Conservation (phyloP, 2,329 filamentous ascomycete genomes). For the Colletotrichum endophyticum region DNA sequence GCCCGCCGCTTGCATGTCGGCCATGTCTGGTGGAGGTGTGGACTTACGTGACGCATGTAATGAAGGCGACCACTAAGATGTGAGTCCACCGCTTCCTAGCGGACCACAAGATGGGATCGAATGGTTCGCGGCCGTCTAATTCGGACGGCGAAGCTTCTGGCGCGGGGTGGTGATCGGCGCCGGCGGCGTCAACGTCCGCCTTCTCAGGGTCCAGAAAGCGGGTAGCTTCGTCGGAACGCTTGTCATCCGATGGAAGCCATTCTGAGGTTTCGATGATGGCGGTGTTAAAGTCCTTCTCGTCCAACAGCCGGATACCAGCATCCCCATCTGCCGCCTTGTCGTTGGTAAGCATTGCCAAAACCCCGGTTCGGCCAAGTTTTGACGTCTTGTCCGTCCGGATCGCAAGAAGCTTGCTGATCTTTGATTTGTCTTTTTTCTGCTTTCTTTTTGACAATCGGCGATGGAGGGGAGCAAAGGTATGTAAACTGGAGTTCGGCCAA, state of each 20-base stretch:
- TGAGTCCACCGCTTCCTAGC: constrained; percentile 8
- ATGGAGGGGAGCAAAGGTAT: neutral
- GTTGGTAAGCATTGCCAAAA: neutral
- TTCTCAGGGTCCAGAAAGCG: neutral
- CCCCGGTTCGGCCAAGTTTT: neutral
- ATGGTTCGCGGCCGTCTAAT: neutral
- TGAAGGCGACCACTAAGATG: neutral
- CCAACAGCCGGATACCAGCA: neutral
- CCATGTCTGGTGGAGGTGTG: neutral
- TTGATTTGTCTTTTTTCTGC: neutral
- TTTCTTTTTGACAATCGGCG: neutral
- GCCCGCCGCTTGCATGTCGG: neutral
- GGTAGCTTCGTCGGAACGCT: neutral
- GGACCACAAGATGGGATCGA: constrained; percentile 1
- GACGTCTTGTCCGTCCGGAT: neutral
- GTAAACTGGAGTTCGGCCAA: neutral
- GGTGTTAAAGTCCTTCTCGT: neutral
- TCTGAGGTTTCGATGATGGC: neutral
- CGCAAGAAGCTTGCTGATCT: neutral
- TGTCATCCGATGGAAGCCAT: neutral
- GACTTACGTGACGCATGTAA: constrained; percentile 7
- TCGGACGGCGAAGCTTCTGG: neutral
- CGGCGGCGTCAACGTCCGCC: neutral
- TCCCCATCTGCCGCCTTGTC: neutral
- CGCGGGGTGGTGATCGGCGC: neutral